Percentiles rank a stretch among this genome's conserved stretches.
phyloP scores from a whole-genome alignment of 2,329 filamentous ascomycete species.

The Penicillium brevicompactum region DNA sequence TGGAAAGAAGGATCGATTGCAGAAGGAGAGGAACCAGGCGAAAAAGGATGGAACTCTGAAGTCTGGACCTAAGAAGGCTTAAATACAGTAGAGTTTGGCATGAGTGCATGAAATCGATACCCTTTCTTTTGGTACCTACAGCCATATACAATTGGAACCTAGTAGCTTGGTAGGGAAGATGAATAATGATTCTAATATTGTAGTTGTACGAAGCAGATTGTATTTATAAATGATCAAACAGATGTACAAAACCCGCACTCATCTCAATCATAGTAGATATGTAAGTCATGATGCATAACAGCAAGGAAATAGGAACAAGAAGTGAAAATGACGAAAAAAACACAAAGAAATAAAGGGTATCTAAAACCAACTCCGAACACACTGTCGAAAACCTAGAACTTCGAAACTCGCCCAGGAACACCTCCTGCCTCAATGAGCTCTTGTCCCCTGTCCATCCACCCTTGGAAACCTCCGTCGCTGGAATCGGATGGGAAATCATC shows the following conservation, averaged over 20 bases:
- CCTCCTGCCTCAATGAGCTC: constrained; percentile 45
- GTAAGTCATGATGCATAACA: constrained; percentile 20
- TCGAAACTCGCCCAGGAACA: constrained; percentile 34
- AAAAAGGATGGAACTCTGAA: constrained; percentile 27
- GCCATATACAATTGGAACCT: not conserved
- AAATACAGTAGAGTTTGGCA: not conserved
- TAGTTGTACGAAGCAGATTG: not conserved
- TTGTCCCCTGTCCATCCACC: constrained; percentile 44
- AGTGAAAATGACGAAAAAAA: constrained; percentile 1
- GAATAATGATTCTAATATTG: not conserved
- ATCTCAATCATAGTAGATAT: constrained; percentile 25
- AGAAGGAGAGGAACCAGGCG: constrained; percentile 38
- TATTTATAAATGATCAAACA: constrained; percentile 11
- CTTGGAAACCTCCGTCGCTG: constrained; percentile 41
- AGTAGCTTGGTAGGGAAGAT: too few species aligned
- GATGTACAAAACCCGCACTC: constrained; percentile 22
- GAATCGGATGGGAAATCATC: constrained; percentile 47
- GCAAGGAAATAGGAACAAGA: constrained; percentile 6
- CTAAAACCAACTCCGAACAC: constrained; percentile 33
- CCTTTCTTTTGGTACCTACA: constrained; percentile 10
- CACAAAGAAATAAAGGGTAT: constrained; percentile 35
- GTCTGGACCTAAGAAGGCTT: constrained; percentile 4
- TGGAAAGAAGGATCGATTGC: constrained; percentile 62
- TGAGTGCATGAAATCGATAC: constrained; percentile 28
- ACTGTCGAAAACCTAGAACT: constrained; percentile 19